Evolutionary conservation across 257 asterid species (phyloP).

Genomic region (Leptodermis oblonga): DNA sequence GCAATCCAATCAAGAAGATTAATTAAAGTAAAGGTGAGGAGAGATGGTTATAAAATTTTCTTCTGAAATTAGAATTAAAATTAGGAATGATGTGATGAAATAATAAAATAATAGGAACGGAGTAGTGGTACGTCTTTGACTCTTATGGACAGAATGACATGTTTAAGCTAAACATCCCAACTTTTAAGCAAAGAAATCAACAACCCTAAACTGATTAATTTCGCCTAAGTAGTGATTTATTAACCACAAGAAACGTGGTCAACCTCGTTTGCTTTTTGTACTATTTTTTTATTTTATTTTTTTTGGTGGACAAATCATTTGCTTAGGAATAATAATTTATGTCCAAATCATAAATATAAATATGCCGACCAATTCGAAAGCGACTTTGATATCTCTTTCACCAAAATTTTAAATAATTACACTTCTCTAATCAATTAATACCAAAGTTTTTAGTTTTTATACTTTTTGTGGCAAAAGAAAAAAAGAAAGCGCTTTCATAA

Average conservation of each 20-base stretch:
- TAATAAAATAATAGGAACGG: not conserved
- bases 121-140: constrained; percentile 28
- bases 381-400: constrained; percentile 14
- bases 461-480: no score
- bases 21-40: constrained; percentile 5
- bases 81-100: not conserved
- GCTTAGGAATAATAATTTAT: constrained; percentile 19
- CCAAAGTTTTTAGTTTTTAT: no score
- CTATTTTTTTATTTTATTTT: no score
- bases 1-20: constrained; percentile 14
- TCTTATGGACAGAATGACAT: constrained; percentile 24
- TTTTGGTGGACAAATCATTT: constrained; percentile 12
- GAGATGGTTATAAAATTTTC: not conserved
- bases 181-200: constrained; percentile 46
- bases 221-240: constrained; percentile 20
- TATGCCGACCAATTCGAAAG: constrained; percentile 45
- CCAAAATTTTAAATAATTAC: not conserved
- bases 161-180: constrained; percentile 30
- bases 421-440: no score
- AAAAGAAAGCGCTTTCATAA: no score
- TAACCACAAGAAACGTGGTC: constrained; percentile 34
- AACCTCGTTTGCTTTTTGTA: constrained; percentile 23
- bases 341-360: constrained; percentile 33
- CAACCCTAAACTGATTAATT: constrained; percentile 17
- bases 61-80: not conserved